Percentiles rank a stretch among this genome's conserved stretches.
Conservation (phyloP, 805 yeast genomes). For the Nakazawaea ambrosiae region DNA sequence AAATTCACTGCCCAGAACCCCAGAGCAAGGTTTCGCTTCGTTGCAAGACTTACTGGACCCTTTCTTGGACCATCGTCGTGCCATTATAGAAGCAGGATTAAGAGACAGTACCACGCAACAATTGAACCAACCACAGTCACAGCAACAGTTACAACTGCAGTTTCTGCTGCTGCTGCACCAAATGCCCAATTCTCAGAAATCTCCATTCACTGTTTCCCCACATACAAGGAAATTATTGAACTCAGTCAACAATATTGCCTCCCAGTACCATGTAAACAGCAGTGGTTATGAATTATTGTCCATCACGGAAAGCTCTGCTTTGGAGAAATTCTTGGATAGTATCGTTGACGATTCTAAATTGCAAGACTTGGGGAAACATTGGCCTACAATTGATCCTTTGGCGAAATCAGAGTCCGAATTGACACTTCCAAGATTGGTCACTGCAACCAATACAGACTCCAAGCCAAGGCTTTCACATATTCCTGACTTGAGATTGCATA, state of each 20-base stretch:
- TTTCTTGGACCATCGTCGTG: slow-evolving; percentile 7
- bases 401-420: slow-evolving; percentile 3
- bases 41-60: background rate
- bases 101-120: background rate
- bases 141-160: too few species aligned
- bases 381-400: slow-evolving; percentile 26
- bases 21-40: slow-evolving; percentile 5
- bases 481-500: slow-evolving; percentile 5
- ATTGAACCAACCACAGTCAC: slow-evolving; percentile 1
- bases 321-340: slow-evolving; percentile 28
- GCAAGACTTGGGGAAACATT: slow-evolving; percentile 21
- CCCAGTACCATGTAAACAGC: slow-evolving; percentile 12
- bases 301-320: slow-evolving; percentile 25
- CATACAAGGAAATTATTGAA: slow-evolving; percentile 23
- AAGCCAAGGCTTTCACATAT: background rate
- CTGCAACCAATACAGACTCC: background rate
- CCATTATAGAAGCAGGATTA: slow-evolving; percentile 9
- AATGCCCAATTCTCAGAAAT: background rate
- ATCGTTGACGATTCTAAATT: slow-evolving; percentile 26
- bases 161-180: background rate
- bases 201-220: slow-evolving; percentile 22
- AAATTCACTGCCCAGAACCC: slow-evolving; percentile 3
- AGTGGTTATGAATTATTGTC: slow-evolving; percentile 22
- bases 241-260: slow-evolving; percentile 21
- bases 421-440: slow-evolving; percentile 1